Evolutionary conservation across 75 land plant genomes (phyloP), one percentile per base, ranked within the genome.

Genomic region (Picea sitchensis): DNA sequence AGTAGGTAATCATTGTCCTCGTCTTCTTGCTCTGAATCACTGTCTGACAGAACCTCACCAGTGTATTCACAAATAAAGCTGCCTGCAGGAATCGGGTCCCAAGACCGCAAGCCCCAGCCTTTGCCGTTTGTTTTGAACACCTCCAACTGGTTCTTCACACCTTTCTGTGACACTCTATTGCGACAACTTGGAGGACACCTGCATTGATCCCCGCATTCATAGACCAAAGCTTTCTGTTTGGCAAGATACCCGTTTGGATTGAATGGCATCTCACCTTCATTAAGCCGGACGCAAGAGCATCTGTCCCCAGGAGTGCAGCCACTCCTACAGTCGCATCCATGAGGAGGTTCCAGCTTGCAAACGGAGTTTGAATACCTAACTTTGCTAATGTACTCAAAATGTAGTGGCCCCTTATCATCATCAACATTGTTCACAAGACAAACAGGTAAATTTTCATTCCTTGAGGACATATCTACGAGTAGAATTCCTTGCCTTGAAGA

Each of bases 21-120:
- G 9, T 81, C 68, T 18, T 80, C 79, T 4, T 63, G 23, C 31
- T 81, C 73, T 20, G 47, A 90, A 30, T 86, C 86, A 83, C 87
- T 38, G 3, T 65, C 84, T 85, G 64, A 23, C 2, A 83, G 18
- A 51, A 83, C 23, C 79, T 93, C 87, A 15, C 96, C 96, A 3
- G 82, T 83, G 81, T 88, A 93, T 79, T 93, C 92, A 80, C 96
- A 93, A 36, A 93, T 84, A 71, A 91, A 93, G 60, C 87, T 76
- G 2, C 96, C 96, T 51, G 87, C 87, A 9, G 92, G 83, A 32
- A 93, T 93, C 17, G 89, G 84, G 34, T 91, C 94, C 92, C 88
- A 88, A 0, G 88, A 87, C 31, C 92, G 76, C 2, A 93, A 77
- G 9, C 96, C 94, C 96, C 96, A 93, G 18, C 96, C 96, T 13